Conservation (phyloP, 2,329 filamentous ascomycete species). For the Fusarium sp. region DNA sequence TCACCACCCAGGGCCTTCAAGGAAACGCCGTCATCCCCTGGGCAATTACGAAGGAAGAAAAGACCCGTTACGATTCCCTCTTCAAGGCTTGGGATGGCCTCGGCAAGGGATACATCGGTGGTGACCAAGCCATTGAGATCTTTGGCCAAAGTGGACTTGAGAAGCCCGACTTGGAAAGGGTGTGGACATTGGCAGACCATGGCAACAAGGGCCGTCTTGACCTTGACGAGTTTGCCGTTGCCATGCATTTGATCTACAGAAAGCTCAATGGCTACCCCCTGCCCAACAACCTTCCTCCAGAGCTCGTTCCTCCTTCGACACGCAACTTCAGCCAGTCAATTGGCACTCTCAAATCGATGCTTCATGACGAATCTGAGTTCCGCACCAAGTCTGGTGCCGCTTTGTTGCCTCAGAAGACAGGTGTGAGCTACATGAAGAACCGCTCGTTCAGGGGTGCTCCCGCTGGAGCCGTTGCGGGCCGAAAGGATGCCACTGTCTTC, state of each 20-base stretch:
- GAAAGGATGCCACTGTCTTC: constrained; percentile 96
- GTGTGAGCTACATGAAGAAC: constrained; percentile 96
- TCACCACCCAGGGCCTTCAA: constrained; percentile 83
- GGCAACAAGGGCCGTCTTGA: constrained; percentile 94
- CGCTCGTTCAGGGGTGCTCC: constrained; percentile 82
- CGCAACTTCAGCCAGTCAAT: constrained; percentile 93
- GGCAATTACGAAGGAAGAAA: constrained; percentile 99
- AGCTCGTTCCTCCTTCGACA: constrained; percentile 93
- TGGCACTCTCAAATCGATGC: constrained; percentile 87
- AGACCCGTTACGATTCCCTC: constrained; percentile 92
- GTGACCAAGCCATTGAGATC: constrained; percentile 93
- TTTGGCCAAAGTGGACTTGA: constrained; percentile 95
- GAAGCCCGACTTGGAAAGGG: constrained; percentile 85
- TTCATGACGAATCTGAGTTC: constrained; percentile 87
- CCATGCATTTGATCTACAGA: constrained; percentile 98
- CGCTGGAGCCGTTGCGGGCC: constrained; percentile 63
- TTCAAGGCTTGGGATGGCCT: constrained; percentile 98
- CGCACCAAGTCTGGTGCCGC: constrained; percentile 90
- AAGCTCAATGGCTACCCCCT: constrained; percentile 96
- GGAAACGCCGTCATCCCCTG: constrained; percentile 97
- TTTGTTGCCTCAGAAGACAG: constrained; percentile 91
- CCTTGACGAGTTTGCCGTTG: constrained; percentile 95
- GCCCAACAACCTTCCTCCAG: constrained; percentile 84
- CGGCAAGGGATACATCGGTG: constrained; percentile 88
- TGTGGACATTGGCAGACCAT: constrained; percentile 94